Evolutionary conservation across 768 basidiomycete species (phyloP).

Genomic region (Pisolithus albus): DNA sequence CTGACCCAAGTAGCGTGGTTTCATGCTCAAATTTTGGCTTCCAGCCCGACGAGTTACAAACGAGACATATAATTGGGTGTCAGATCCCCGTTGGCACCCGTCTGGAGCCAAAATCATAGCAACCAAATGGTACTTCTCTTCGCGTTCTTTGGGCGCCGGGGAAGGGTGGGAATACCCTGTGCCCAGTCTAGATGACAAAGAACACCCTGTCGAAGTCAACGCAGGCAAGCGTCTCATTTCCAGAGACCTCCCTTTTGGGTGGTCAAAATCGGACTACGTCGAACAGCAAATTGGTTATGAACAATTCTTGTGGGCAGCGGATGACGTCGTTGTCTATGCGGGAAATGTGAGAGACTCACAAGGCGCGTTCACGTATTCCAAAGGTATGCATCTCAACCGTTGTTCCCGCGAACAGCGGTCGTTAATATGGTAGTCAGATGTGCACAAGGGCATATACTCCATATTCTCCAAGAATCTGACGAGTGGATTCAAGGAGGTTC

Average conservation of each 20-base stretch:
- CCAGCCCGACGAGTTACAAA: conserved; percentile 52
- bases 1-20: not conserved
- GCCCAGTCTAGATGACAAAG: conserved; percentile 24
- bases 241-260: conserved; percentile 52
- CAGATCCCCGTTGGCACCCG: conserved; percentile 66
- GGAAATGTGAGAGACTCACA: conserved; percentile 52
- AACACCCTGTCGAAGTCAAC: conserved; percentile 29
- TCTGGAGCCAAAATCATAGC: conserved; percentile 55
- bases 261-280: conserved; percentile 52
- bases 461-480: conserved; percentile 66
- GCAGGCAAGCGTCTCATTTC: conserved; percentile 49
- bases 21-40: not conserved
- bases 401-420: not conserved
- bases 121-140: conserved; percentile 73
- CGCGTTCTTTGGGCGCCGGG: conserved; percentile 59
- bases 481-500: conserved; percentile 39
- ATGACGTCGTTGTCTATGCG: conserved; percentile 55
- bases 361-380: conserved; percentile 51
- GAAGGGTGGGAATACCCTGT: conserved; percentile 67
- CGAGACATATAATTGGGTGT: conserved; percentile 67
- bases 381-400: conserved; percentile 37
- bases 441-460: conserved; percentile 63
- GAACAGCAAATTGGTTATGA: conserved; percentile 72
- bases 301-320: conserved; percentile 56
- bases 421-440: conserved; percentile 37